A percentile compares a stretch with the other conserved stretches of the same genome.
Evolutionary conservation across 2,329 filamentous ascomycete species (phyloP).

Genomic region (Fusarium euwallaceae): DNA sequence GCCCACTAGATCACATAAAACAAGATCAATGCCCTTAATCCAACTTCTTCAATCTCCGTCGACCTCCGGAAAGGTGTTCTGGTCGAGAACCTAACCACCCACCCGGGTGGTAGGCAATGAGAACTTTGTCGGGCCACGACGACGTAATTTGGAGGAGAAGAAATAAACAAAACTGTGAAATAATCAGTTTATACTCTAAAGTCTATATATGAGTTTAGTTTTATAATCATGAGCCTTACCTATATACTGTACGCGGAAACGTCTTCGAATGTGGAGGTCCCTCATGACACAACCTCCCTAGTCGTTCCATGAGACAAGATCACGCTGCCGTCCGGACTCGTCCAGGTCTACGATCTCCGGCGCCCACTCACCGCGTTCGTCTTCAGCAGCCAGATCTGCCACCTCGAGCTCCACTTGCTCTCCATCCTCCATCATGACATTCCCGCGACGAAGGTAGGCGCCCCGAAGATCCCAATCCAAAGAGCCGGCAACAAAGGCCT

Average conservation of each 20-base stretch:
- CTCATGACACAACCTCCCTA: constrained; percentile 36
- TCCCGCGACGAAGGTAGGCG: constrained; percentile 63
- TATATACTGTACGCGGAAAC: too few relatives aligned
- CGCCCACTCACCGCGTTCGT: constrained; percentile 66
- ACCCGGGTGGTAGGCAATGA: too few relatives aligned
- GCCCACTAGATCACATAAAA: not conserved
- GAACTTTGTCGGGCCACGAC: too few relatives aligned
- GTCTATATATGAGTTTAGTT: too few relatives aligned
- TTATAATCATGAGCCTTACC: too few relatives aligned
- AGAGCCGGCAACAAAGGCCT: constrained; percentile 49
- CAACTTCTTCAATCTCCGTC: not conserved
- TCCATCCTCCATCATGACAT: constrained; percentile 66
- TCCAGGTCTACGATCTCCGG: constrained; percentile 67
- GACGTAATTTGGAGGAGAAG: too few relatives aligned
- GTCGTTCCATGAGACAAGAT: constrained; percentile 63
- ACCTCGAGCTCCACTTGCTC: constrained; percentile 63
- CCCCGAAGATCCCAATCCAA: constrained; percentile 70
- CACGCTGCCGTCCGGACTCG: constrained; percentile 64
- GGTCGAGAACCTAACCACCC: not conserved
- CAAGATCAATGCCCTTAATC: not conserved
- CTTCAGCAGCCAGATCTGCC: constrained; percentile 66
- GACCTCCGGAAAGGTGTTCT: not conserved
- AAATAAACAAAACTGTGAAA: too few relatives aligned
- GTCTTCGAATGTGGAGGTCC: constrained; percentile 6
- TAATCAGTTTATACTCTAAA: too few relatives aligned